These are phyloP conservation scores for Aegilops bicornis DNA, from an alignment of 176 grass and related monocot genomes.

Conservation along the genomic window DNA sequence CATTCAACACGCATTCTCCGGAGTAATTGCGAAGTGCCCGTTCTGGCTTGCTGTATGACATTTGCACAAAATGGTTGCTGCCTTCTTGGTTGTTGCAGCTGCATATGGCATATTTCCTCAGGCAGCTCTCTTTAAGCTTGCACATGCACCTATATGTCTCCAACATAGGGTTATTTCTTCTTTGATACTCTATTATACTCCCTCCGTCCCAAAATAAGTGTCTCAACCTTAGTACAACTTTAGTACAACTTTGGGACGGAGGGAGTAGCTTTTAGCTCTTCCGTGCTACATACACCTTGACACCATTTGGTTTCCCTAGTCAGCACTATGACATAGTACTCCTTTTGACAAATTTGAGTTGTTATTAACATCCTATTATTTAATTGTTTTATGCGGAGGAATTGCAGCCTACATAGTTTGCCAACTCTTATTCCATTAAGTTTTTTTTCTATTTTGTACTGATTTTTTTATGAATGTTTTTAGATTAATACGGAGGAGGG, in stretches of 20 bases:
- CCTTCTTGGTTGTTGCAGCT: background rate
- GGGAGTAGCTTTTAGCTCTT: background rate
- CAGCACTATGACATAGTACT: slow-evolving; percentile 1
- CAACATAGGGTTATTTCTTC: background rate
- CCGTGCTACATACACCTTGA: background rate
- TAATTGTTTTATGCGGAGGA: background rate
- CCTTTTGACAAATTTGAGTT: background rate
- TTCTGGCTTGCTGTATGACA: background rate
- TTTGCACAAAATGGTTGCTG: background rate
- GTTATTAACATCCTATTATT: background rate
- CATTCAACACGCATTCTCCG: background rate
- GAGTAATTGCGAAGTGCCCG: background rate
- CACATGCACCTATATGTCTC: background rate
- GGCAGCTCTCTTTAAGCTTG: background rate
- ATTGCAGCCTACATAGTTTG: background rate
- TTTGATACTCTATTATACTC: background rate
- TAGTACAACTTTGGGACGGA: too few species aligned
- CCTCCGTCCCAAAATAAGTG: too few species aligned
- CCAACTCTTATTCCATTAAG: background rate
- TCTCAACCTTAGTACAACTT: too few species aligned
- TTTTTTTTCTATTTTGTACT: background rate
- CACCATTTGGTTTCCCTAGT: background rate
- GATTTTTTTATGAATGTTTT: background rate
- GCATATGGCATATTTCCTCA: background rate
- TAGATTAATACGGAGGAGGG: slow-evolving; percentile 88